A percentile compares a stretch with the other conserved stretches of the same genome.
Conservation (phyloP, 352 stramenopile species). For the Globisporangium spiculum region DNA sequence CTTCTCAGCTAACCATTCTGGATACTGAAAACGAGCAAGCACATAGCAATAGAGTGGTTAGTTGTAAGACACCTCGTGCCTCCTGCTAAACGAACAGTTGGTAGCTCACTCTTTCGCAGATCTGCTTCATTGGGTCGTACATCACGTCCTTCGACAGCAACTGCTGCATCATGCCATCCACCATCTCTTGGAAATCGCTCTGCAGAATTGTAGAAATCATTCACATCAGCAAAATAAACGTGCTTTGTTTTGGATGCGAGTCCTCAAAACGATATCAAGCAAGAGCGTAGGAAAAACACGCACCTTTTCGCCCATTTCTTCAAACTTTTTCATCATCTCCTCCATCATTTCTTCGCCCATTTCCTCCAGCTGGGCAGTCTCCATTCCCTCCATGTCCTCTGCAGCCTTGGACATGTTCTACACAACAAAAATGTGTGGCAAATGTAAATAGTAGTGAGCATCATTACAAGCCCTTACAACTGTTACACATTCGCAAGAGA, state of each 20-base stretch:
- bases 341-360: slow-evolving; percentile 96
- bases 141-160: slow-evolving; percentile 98
- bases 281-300: background rate
- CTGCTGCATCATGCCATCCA: slow-evolving; percentile 98
- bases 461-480: background rate
- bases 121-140: slow-evolving; percentile 98
- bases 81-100: background rate
- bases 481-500: background rate
- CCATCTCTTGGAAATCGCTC: slow-evolving; percentile 90
- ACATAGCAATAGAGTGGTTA: background rate
- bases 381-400: slow-evolving; percentile 83
- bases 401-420: slow-evolving; percentile 88
- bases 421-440: background rate
- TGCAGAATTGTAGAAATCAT: slow-evolving; percentile 16
- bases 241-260: background rate
- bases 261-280: background rate
- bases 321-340: slow-evolving; percentile 96
- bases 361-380: slow-evolving; percentile 77
- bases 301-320: slow-evolving; percentile 93
- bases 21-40: slow-evolving; percentile 72
- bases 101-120: slow-evolving; percentile 78
- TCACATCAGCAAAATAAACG: background rate
- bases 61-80: background rate
- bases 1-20: slow-evolving; percentile 95
- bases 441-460: background rate